Base-by-base conservation (phyloP, 805 yeast species). In the Candida suzukii region DNA sequence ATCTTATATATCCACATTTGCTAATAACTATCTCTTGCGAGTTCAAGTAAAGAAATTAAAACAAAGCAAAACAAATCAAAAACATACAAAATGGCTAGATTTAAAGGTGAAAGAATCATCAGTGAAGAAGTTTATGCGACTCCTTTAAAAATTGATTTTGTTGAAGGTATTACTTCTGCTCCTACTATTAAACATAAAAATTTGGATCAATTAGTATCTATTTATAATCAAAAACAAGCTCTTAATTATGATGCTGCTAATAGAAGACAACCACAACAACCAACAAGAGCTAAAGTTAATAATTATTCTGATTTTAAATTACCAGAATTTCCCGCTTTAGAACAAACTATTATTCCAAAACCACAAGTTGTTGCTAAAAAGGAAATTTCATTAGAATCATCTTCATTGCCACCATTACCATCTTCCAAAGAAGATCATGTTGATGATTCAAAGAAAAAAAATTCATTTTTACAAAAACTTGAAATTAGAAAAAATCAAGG, bases 101-200 rank as follows among this genome's bases (percentile, higher is more conserved):
- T 50, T 25, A 53, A 43, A 35, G 63, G 62, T 5, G 53, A 59
- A 30, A 46, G 41, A 34, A 41, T 60, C 9, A 38, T 39, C 12
- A 39, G 40, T 19, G 46, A 41, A 2, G 43, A 40, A n/a, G 65
- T 59, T 40, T 57, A 54, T 34, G 35, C 35, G 29, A 47, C 38
- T 29, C 54, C 48, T 11, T 28, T 39, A 28, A 41, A 43, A 14
- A 22, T 47, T 3, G 21, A 38, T 13, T 16, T 29, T n/a, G 16
- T 47, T 7, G 29, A 36, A 9, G 44, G n/a, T n/a, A n/a, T 45
- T 1, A 5, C 32, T n/a, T 22, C 16, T 7, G 26, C 27, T 11
- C 37, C 35, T 7, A 8, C 35, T 27, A 18, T 16, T 2, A 34
- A 35, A 25, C n/a, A 30, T 30, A 26, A 18, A 18, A 16, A 22